Base-by-base conservation (phyloP, 108 stramenopile species). In the Pseudonitzschia multiseries region DNA sequence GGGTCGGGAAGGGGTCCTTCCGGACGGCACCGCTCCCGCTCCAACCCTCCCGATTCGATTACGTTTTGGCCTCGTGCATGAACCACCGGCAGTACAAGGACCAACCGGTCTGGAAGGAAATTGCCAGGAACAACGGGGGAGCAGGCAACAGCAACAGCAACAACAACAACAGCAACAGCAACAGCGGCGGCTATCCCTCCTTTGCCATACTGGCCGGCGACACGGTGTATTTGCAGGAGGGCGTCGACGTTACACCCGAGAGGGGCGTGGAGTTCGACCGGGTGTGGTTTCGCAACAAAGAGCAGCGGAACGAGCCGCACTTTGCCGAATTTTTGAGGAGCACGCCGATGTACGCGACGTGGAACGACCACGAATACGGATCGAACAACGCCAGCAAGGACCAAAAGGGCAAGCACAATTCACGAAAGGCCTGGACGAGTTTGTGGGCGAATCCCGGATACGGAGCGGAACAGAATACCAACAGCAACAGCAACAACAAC, bases 361-460 rank as follows among this genome's bases (percentile, higher is more conserved):
- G 77, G 77, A 69, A 78, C 65, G 70, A 78, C 48, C 77, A 77
- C 69, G 76, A 77, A 54, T 77, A 77, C 42, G 76, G 76, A 10
- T 40, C 26, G 4, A 70, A 70, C 36, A 71, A 77, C 65, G 67
- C 69, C 27, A 27, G 65, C 15, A 26, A 43, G 1, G 44, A 69
- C 53, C 76, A 77, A 65, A 61, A 61, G 31, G 76, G 76, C 9
- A 77, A 77, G 56, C 21, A 64, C 33, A 70, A 65, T 56, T 64
- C 63, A 0, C 29, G 70, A n/a, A 28, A n/a, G 26, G 76, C 76
- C 0, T 77, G 57, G 44, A n/a, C 36, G 22, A 5, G 53, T 65
- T 46, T 77, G 26, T 77, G 76, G 76, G 44, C 76, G 3, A 77
- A 77, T 65, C 76, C 76, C 1, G 56, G 53, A 15, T 42, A 42